Evolutionary conservation across 306 rosid genomes (phyloP).

Genomic region (Abrus precatorius): DNA sequence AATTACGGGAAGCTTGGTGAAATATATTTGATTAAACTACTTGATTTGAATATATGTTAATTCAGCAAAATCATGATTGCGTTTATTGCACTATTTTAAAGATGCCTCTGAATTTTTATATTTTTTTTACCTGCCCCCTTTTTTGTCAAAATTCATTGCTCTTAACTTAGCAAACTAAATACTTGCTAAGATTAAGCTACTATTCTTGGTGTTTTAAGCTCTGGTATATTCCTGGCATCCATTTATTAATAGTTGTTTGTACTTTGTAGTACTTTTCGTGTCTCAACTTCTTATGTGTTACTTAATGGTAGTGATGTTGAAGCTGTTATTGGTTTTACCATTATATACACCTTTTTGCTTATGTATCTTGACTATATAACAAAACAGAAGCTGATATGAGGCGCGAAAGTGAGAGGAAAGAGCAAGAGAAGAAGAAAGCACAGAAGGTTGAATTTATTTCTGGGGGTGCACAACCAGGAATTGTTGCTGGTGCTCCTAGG

Average conservation of each 20-base stretch:
- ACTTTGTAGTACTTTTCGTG: slow-evolving; percentile 7
- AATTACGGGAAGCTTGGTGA: slow-evolving; percentile 22
- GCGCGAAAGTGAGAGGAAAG: slow-evolving; percentile 82
- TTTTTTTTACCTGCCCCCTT: slow-evolving; percentile 15
- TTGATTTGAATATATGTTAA: slow-evolving; percentile 9
- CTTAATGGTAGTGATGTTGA: slow-evolving; percentile 7
- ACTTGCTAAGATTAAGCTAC: background rate
- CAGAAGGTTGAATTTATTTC: slow-evolving; percentile 73
- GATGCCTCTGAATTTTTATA: slow-evolving; percentile 22
- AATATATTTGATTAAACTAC: slow-evolving; percentile 15
- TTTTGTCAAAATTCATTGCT: slow-evolving; percentile 21
- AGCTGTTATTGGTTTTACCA: background rate
- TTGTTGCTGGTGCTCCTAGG: slow-evolving; percentile 57
- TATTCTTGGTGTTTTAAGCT: slow-evolving; percentile 1
- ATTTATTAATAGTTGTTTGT: background rate
- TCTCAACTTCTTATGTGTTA: background rate
- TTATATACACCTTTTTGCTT: slow-evolving; percentile 36
- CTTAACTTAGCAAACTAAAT: slow-evolving; percentile 37
- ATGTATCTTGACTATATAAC: slow-evolving; percentile 28
- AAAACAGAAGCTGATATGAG: slow-evolving; percentile 87
- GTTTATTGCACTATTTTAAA: slow-evolving; percentile 5
- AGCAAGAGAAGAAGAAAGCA: slow-evolving; percentile 78
- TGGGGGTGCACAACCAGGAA: slow-evolving; percentile 73
- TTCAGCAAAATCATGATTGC: slow-evolving; percentile 7
- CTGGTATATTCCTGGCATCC: slow-evolving; percentile 28